Base-by-base conservation (phyloP, 495 filamentous ascomycete genomes). In the Aspergillus ellipticus region DNA sequence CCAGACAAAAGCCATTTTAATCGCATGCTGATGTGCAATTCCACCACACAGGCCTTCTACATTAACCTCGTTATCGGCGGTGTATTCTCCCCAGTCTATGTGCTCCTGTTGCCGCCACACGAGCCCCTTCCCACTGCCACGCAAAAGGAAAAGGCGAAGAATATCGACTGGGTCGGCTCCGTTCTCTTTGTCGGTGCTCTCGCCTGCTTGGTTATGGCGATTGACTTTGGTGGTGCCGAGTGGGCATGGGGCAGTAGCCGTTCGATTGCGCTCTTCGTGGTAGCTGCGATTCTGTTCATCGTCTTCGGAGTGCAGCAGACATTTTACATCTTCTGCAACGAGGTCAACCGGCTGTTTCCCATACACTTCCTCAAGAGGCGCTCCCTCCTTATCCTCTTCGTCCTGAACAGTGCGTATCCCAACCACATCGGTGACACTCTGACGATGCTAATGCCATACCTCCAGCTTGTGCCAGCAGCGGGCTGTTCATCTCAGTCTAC, bases 1-100 rank as follows among this genome's bases (percentile, higher is more conserved):
- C 24, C 24, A 3, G 24, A 28, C 7, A 28, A 7, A 7, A 3
- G 24, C 3, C 24, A 3, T 3, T 7, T 28, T 3, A 28, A 28
- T 28, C 24, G 3, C 4, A 28, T 7, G 7, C 24, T 28, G 24
- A 28, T 7, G 7, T 28, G 24, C 4, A 3, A 28, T 28, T 28
- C 24, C 24, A n/a, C n/a, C n/a, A n/a, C n/a, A n/a, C n/a, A 28
- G 24, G 61, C 56, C 6, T 68, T 66, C 50, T 70, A 67, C 29
- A 62, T 89, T 65, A 89, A 87, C 60, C 68, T 86, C 16, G 53
- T 72, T 13, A 66, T 85, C 20, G 78, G 76, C n/a, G 85, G 61
- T 7, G 53, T 74, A 2, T 76, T 74, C 22, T 67, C 75, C 0
- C 85, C 85, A 0, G 72, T 79, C 42, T 86, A 80, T 60, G 5